phyloP scores from a whole-genome alignment of 768 basidiomycete species.

The Lentinula aciculospora region DNA sequence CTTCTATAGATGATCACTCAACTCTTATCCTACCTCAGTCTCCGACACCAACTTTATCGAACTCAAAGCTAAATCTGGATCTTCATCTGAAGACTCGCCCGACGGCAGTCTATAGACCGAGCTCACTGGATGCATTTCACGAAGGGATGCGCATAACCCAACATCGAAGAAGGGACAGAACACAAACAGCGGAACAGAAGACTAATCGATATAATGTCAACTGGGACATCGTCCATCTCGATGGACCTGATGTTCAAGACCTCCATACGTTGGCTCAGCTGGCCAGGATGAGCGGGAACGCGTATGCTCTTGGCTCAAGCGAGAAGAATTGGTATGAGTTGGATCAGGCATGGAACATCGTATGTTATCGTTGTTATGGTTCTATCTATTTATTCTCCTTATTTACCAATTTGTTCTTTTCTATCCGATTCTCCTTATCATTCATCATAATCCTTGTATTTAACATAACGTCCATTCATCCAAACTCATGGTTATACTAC shows the following conservation, averaged over 20 bases:
- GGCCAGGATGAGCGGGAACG: slow-evolving; percentile 80
- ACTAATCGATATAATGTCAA: slow-evolving; percentile 46
- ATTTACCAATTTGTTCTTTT: no score
- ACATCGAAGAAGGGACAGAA: slow-evolving; percentile 36
- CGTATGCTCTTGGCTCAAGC: slow-evolving; percentile 67
- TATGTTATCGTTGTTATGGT: no score
- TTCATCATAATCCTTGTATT: no score
- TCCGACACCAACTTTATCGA: background rate
- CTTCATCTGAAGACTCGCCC: slow-evolving; percentile 35
- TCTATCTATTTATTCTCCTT: no score
- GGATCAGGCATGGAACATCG: slow-evolving; percentile 67
- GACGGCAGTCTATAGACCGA: slow-evolving; percentile 58
- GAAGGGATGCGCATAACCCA: slow-evolving; percentile 39
- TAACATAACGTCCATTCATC: background rate
- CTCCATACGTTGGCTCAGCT: slow-evolving; percentile 75
- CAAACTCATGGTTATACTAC: background rate
- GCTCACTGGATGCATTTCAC: slow-evolving; percentile 43
- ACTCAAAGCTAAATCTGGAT: background rate
- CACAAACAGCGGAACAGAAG: slow-evolving; percentile 19
- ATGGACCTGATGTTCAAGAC: slow-evolving; percentile 76
- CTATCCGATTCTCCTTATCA: slow-evolving; percentile 10
- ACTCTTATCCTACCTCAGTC: background rate
- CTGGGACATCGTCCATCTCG: slow-evolving; percentile 66
- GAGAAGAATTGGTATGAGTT: slow-evolving; percentile 78
- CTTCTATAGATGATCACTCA: background rate